Evolutionary conservation across 1,139 yeast genomes (phyloP), one percentile per base, ranked within the genome.

Genomic region (Pichia sp.): DNA sequence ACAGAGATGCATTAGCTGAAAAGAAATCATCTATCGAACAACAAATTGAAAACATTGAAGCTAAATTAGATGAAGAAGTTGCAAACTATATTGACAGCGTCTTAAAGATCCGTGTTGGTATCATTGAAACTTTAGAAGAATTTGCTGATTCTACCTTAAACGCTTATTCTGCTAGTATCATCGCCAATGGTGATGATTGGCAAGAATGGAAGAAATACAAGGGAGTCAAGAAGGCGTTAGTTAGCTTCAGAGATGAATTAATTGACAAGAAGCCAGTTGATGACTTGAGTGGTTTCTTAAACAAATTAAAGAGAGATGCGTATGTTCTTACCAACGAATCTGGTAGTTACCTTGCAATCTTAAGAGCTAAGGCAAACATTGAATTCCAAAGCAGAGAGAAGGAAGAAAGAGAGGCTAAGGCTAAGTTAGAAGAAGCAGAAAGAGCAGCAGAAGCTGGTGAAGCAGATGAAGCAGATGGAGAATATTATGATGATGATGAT

Each of bases 281-380:
- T 3, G 77, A 81, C 55, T 66, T 86, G 50, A 67, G 68, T 21
- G 83, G 79, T 48, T 73, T 85, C 22, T 65, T 86, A 48, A 67
- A 68, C 22, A 83, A 79, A 49, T 73, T 85, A 19, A 83, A 81
- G 56, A 70, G 72, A 54, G 86, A 88, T 49, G 69, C 87, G 42
- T 72, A 75, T 44, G 70, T 81, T 34, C 65, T 89, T 48, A 68
- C 79, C 31, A 76, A 80, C 51, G 96, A 90, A 61, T 79, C 85
- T 48, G 85, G 83, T 28, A 84, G 83, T 53, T 85, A 81, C 61
- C 69, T 88, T 56, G 80, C 82, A 50, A 76, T 87, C 44, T 72
- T 85, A 50, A 76, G 96, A 59, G 91, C 95, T 12, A 79, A 83
- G 63, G 95, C 96, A 18, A 91, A 90, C 60, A 68, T 86, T 38